A percentile compares a stretch with the other conserved stretches of the same genome.
These are phyloP conservation scores for Lepiota subincarnata DNA, from an alignment of 768 basidiomycete species.

Conservation along the genomic window DNA sequence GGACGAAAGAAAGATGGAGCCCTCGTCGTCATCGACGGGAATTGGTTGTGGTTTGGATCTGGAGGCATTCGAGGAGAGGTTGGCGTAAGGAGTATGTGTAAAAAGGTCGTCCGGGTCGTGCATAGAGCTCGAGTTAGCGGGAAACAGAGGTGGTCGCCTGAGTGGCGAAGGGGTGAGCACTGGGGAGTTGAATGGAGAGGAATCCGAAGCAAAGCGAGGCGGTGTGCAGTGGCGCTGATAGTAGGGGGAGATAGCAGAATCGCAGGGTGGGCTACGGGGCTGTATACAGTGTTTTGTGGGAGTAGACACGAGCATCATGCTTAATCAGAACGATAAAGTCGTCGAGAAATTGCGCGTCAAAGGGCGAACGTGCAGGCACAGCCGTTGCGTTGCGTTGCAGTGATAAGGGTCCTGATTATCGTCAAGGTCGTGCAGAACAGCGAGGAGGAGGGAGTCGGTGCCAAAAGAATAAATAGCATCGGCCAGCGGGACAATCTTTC, in stretches of 20 bases:
- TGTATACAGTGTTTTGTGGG: conserved; percentile 36
- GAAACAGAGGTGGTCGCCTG: conserved; percentile 39
- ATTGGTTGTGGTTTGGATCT: conserved; percentile 38
- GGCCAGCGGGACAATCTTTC: conserved; percentile 10
- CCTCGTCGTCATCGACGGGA: conserved; percentile 52
- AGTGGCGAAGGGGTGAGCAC: conserved; percentile 67
- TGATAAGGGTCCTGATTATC: conserved; percentile 11
- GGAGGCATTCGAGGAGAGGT: conserved; percentile 22
- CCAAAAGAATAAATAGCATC: conserved; percentile 25
- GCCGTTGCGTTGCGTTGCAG: conserved; percentile 10
- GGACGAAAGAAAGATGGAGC: conserved; percentile 53
- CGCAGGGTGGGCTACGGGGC: conserved; percentile 22
- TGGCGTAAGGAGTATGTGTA: conserved; percentile 47
- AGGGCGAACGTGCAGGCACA: conserved; percentile 4
- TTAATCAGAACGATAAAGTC: conserved; percentile 22
- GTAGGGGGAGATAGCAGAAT: conserved; percentile 31
- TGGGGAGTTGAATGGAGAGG: conserved; percentile 45
- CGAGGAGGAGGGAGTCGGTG: conserved; percentile 17
- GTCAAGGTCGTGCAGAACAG: conserved; percentile 24
- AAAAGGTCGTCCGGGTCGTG: conserved; percentile 48
- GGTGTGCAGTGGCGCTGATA: conserved; percentile 33
- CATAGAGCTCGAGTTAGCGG: conserved; percentile 21
- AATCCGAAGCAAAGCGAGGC: conserved; percentile 26
- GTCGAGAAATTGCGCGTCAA: conserved; percentile 19
- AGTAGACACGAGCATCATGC: conserved; percentile 41